Evolutionary conservation across 2,329 filamentous ascomycete genomes (phyloP).

Genomic region (Penicillium glabrum): DNA sequence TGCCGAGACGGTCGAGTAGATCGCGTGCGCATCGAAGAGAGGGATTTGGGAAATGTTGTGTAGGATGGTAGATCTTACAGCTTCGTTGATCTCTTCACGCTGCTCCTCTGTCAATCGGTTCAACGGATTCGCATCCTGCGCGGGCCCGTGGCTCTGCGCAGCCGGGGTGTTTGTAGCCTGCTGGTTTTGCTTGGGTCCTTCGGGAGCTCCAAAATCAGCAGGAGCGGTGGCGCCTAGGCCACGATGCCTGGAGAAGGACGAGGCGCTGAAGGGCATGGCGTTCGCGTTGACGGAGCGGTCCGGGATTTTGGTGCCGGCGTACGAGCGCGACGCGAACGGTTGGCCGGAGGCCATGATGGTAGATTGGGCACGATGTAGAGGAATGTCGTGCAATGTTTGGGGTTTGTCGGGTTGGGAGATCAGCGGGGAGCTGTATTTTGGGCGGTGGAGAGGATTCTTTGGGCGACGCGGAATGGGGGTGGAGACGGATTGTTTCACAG

Average conservation of each 20-base stretch:
- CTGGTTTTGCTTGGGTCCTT: slow-evolving; percentile 29
- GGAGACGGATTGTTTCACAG: background rate
- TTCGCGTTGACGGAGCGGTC: slow-evolving; percentile 46
- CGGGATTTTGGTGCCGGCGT: slow-evolving; percentile 54
- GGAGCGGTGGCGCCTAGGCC: slow-evolving; percentile 29
- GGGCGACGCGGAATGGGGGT: slow-evolving; percentile 22
- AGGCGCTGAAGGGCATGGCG: slow-evolving; percentile 45
- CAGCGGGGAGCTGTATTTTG: slow-evolving; percentile 12
- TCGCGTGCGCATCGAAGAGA: background rate
- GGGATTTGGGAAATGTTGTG: background rate
- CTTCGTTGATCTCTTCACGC: slow-evolving; percentile 88
- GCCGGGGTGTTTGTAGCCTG: slow-evolving; percentile 36
- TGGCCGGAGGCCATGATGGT: slow-evolving; percentile 53
- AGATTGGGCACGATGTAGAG: background rate
- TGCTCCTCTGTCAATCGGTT: slow-evolving; percentile 78
- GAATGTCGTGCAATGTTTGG: slow-evolving; percentile 2
- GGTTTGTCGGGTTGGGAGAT: slow-evolving; percentile 4
- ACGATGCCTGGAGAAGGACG: slow-evolving; percentile 44
- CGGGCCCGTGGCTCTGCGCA: slow-evolving; percentile 44
- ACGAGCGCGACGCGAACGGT: slow-evolving; percentile 56
- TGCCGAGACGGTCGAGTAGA: background rate
- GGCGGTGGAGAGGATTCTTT: slow-evolving; percentile 25
- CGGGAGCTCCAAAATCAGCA: slow-evolving; percentile 27
- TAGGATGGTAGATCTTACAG: slow-evolving; percentile 57
- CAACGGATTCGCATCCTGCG: slow-evolving; percentile 50